Percentiles rank a stretch among this genome's conserved stretches.
phyloP scores from a whole-genome alignment of 148 eudicot species.

The Simmondsia chinensis region DNA sequence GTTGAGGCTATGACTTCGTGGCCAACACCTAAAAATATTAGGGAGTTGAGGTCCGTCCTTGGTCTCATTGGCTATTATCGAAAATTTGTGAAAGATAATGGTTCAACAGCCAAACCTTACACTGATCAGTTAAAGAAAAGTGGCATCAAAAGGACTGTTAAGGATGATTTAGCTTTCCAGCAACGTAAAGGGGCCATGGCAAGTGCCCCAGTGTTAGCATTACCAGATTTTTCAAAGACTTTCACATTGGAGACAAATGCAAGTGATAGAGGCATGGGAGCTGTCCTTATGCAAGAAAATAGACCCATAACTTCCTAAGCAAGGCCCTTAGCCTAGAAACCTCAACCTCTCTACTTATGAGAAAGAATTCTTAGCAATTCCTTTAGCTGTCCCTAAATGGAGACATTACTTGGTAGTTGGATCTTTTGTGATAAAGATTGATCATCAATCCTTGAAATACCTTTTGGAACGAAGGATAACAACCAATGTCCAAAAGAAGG shows the following conservation, averaged over 20 bases:
- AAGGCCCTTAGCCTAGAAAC: no score
- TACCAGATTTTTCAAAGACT: background rate
- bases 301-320: background rate
- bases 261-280: no score
- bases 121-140: background rate
- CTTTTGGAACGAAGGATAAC: background rate
- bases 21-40: no score
- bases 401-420: background rate
- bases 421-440: background rate
- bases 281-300: background rate
- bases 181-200: background rate
- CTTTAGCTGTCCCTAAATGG: no score
- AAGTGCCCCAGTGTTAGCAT: background rate
- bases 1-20: no score
- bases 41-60: no score
- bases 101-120: background rate
- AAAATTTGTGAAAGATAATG: background rate
- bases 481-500: background rate
- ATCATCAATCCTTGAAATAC: no score
- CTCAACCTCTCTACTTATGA: no score
- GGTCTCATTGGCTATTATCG: no score
- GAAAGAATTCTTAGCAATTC: no score
- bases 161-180: background rate
- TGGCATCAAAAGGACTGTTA: background rate
- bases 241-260: background rate